A percentile compares a stretch with the other conserved stretches of the same genome.
Evolutionary conservation across 1,139 yeast species (phyloP).

Genomic region (Candida sanyaensis): DNA sequence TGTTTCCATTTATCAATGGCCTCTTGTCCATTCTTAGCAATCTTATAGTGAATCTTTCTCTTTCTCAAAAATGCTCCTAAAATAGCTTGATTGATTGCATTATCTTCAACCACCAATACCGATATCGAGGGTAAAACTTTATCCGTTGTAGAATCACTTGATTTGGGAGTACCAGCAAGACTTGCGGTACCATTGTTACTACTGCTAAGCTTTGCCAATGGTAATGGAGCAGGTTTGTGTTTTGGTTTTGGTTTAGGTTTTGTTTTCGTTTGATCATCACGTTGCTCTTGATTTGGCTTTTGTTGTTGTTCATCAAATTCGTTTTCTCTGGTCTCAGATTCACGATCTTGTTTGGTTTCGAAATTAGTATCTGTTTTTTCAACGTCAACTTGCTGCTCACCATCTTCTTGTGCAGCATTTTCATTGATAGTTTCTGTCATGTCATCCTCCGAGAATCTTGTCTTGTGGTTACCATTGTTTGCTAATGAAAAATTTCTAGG

Average conservation of each 20-base stretch:
- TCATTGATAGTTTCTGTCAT: not conserved
- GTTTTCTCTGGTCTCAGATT: not conserved
- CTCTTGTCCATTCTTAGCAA: slow-evolving; percentile 60
- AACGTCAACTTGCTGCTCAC: not conserved
- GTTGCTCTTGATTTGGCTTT: not conserved
- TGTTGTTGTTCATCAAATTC: not conserved
- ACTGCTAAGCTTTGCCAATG: not conserved
- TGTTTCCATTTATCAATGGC: slow-evolving; percentile 43
- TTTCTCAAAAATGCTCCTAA: slow-evolving; percentile 88
- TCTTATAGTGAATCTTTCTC: slow-evolving; percentile 80
- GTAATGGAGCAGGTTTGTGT: slow-evolving; percentile 1
- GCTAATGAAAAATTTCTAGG: slow-evolving; percentile 47
- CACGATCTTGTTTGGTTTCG: too few relatives aligned
- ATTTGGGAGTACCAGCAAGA: slow-evolving; percentile 1
- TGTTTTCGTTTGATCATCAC: not conserved
- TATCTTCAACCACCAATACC: slow-evolving; percentile 93
- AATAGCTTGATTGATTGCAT: slow-evolving; percentile 90
- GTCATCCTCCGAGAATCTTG: slow-evolving; percentile 1
- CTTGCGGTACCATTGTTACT: not conserved
- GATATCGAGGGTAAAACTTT: slow-evolving; percentile 76
- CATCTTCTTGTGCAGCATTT: slow-evolving; percentile 29
- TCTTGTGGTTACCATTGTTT: slow-evolving; percentile 8
- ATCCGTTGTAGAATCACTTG: slow-evolving; percentile 32
- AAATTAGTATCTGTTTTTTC: not conserved
- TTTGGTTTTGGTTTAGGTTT: not conserved